These are phyloP conservation scores for Oropetium thomaeum DNA, from an alignment of 176 grass and related monocot species.

Conservation along the genomic window DNA sequence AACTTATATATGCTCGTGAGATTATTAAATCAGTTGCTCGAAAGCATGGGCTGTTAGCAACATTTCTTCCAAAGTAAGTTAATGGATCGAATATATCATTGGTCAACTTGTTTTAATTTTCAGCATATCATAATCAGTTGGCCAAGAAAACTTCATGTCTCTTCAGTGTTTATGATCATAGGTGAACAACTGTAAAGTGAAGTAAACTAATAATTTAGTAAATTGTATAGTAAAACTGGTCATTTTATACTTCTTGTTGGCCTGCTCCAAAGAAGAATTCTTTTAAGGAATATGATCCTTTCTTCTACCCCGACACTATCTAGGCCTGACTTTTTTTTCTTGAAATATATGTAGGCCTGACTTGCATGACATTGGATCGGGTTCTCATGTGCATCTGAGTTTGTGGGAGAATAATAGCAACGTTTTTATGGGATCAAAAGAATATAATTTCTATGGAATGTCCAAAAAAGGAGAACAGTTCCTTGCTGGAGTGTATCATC, in stretches of 20 bases:
- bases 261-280: neutral
- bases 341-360: conserved; percentile 67
- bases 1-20: conserved; percentile 87
- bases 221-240: conserved; percentile 15
- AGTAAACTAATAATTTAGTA: too few relatives aligned
- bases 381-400: conserved; percentile 94
- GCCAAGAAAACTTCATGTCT: neutral
- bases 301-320: conserved; percentile 19
- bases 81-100: conserved; percentile 3
- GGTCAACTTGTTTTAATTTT: conserved; percentile 13
- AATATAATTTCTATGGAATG: conserved; percentile 72
- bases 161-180: conserved; percentile 13
- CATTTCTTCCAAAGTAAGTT: conserved; percentile 95
- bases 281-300: conserved; percentile 12
- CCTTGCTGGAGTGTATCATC: conserved; percentile 86
- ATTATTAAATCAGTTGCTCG: conserved; percentile 82
- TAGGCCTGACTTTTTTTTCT: conserved; percentile 84
- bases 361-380: conserved; percentile 89
- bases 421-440: conserved; percentile 82
- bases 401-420: conserved; percentile 79
- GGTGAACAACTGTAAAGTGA: neutral
- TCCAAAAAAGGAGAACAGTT: conserved; percentile 73
- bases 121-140: neutral
- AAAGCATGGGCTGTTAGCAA: conserved; percentile 76
- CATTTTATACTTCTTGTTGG: neutral